A percentile compares a stretch with the other conserved stretches of the same genome.
phyloP scores from a whole-genome alignment of 352 stramenopile genomes.

The Globisporangium apiculatum region DNA sequence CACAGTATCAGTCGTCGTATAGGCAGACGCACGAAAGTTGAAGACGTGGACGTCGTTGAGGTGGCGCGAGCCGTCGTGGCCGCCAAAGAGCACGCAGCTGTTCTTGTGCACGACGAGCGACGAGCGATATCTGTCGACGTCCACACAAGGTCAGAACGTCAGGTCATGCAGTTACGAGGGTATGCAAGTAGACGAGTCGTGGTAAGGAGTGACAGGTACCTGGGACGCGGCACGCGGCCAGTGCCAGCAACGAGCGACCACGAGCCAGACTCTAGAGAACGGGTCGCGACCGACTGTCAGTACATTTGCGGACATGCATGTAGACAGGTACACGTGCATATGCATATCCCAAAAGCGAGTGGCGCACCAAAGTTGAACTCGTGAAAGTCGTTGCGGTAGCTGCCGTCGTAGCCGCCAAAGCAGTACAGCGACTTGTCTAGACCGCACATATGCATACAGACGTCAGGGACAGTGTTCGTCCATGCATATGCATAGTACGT shows the following conservation, averaged over 20 bases:
- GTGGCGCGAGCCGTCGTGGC: conserved; percentile 96
- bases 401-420: conserved; percentile 94
- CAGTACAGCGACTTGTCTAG: conserved; percentile 82
- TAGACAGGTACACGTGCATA: neutral
- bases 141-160: no score
- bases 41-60: conserved; percentile 97
- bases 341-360: neutral
- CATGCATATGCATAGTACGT: neutral
- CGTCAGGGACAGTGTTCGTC: neutral
- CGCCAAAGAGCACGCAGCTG: conserved; percentile 94
- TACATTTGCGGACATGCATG: no score
- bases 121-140: conserved; percentile 62
- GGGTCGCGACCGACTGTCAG: no score
- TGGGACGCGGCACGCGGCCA: conserved; percentile 56
- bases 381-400: conserved; percentile 94
- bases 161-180: no score
- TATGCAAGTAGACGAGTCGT: no score
- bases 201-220: conserved; percentile 18
- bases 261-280: conserved; percentile 52
- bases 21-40: conserved; percentile 79
- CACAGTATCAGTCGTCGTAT: neutral
- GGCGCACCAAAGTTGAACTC: conserved; percentile 90
- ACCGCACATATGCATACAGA: neutral
- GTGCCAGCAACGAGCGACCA: conserved; percentile 86
- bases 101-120: conserved; percentile 90